Evolutionary conservation across 108 stramenopile species (phyloP).

Genomic region (Fragilaria crotonensis): DNA sequence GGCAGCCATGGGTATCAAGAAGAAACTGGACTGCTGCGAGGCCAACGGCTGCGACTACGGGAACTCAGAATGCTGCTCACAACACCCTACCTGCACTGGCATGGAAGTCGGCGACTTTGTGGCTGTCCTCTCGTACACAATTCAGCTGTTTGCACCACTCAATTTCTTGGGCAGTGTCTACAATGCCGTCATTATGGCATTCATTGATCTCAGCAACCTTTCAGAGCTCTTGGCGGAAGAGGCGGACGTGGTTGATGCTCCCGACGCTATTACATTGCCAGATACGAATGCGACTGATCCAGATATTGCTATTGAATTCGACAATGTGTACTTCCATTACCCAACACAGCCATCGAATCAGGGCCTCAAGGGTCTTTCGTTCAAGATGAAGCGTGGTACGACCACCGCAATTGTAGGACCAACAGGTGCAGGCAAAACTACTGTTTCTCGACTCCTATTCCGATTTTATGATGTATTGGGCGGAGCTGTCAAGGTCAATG

Average conservation of each 20-base stretch:
- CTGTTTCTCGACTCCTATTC: conserved; percentile 82
- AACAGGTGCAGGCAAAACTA: conserved; percentile 94
- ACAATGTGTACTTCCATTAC: conserved; percentile 91
- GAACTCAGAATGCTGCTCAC: conserved; percentile 55
- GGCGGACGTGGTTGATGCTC: conserved; percentile 83
- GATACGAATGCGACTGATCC: conserved; percentile 34
- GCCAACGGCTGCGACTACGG: conserved; percentile 53
- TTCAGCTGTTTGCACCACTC: conserved; percentile 88
- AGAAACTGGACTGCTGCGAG: conserved; percentile 51
- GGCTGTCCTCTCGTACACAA: conserved; percentile 84
- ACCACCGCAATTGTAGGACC: conserved; percentile 94
- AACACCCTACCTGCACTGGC: conserved; percentile 55
- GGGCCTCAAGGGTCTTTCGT: conserved; percentile 83
- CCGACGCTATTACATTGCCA: conserved; percentile 64
- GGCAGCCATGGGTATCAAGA: conserved; percentile 48
- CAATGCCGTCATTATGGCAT: conserved; percentile 84
- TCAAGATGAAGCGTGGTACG: conserved; percentile 89
- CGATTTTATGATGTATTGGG: conserved; percentile 87
- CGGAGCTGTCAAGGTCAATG: conserved; percentile 91
- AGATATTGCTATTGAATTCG: conserved; percentile 88
- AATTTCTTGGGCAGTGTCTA: conserved; percentile 92
- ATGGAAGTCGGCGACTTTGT: conserved; percentile 94
- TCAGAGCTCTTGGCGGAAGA: conserved; percentile 83
- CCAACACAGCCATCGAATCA: conserved; percentile 73
- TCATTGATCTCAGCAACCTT: conserved; percentile 90